Conservation (phyloP, 2,329 filamentous ascomycete species). For the Trichophyton benhamiae region DNA sequence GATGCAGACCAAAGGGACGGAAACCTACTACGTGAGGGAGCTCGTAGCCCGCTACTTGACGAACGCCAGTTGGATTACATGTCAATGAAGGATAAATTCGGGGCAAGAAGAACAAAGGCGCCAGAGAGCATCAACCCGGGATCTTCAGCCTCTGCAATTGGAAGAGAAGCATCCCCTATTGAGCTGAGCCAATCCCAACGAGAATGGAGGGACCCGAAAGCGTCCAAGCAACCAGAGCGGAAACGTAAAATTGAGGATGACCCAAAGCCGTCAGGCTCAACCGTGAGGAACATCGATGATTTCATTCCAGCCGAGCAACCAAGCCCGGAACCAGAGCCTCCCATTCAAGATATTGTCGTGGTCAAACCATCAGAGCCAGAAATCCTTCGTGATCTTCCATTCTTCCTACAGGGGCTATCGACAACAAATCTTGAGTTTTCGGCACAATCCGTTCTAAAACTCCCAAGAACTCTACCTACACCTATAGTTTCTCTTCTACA, state of each 20-base stretch:
- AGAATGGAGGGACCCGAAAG: neutral
- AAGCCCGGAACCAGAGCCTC: constrained; percentile 8
- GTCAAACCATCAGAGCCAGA: constrained; percentile 40
- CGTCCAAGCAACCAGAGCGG: constrained; percentile 12
- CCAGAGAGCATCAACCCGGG: constrained; percentile 24
- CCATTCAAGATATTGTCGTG: constrained; percentile 7
- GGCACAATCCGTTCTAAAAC: constrained; percentile 54
- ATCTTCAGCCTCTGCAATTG: constrained; percentile 30
- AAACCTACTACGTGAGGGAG: constrained; percentile 11
- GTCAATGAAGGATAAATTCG: constrained; percentile 20
- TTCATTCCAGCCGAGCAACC: constrained; percentile 13
- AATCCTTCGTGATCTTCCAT: constrained; percentile 70
- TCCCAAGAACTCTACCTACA: constrained; percentile 68
- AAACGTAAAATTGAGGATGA: constrained; percentile 15
- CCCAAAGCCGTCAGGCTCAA: constrained; percentile 13
- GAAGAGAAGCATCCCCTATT: constrained; percentile 18
- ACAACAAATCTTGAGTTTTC: constrained; percentile 72
- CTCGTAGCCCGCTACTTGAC: constrained; percentile 30
- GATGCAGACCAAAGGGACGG: constrained; percentile 14
- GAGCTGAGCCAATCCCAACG: constrained; percentile 1
- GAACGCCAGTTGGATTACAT: constrained; percentile 29
- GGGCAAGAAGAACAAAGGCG: constrained; percentile 13
- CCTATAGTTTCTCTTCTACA: constrained; percentile 80
- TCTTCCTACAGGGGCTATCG: constrained; percentile 82
- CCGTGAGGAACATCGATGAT: constrained; percentile 5